phyloP scores from a whole-genome alignment of 257 asterid genomes.

The Solanum pinnatisectum region DNA sequence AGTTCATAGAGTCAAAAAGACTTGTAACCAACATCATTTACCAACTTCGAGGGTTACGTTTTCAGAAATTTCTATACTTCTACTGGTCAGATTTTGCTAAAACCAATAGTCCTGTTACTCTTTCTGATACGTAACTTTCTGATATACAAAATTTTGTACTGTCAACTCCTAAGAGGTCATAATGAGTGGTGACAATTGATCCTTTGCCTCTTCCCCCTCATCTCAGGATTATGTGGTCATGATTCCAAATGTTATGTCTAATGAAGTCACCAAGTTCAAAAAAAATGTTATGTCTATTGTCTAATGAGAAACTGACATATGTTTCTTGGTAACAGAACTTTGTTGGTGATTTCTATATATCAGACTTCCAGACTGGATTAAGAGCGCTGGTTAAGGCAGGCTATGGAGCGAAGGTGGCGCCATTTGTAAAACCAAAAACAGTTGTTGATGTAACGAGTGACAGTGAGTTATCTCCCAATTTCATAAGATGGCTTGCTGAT shows the following conservation, averaged over 20 bases:
- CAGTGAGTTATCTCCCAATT: constrained; percentile 46
- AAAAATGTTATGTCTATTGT: neutral
- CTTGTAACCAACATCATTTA: neutral
- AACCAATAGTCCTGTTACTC: neutral
- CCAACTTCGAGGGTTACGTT: neutral
- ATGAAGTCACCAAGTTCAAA: neutral
- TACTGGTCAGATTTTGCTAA: neutral
- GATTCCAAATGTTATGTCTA: neutral
- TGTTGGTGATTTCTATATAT: constrained; percentile 72
- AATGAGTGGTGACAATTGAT: neutral
- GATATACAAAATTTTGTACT: neutral
- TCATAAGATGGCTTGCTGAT: constrained; percentile 59
- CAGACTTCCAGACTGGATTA: constrained; percentile 79
- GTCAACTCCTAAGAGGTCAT: neutral
- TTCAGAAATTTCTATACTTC: neutral
- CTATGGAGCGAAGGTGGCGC: constrained; percentile 70
- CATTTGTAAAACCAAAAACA: constrained; percentile 50
- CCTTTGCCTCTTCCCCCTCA: neutral
- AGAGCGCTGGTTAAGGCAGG: constrained; percentile 88
- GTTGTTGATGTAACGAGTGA: constrained; percentile 49
- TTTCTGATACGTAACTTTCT: neutral
- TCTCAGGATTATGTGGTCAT: neutral
- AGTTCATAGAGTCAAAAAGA: neutral
- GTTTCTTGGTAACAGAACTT: constrained; percentile 34
- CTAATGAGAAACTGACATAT: neutral